Conservation (phyloP, 2,329 filamentous ascomycete species). For the Colletotrichum sp. region DNA sequence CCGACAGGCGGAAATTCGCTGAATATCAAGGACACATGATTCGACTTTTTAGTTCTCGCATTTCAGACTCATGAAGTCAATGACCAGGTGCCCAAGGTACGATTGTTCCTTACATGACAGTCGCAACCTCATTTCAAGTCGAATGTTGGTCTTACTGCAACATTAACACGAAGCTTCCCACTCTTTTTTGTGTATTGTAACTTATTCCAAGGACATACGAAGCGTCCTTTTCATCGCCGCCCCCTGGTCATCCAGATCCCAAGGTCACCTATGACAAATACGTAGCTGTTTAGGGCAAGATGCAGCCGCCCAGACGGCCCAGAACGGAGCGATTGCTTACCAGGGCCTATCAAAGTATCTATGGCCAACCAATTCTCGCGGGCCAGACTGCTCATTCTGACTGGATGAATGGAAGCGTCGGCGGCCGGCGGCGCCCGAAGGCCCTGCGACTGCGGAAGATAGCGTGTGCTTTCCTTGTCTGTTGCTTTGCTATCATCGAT, state of each 20-base stretch:
- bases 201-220: not conserved
- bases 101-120: not conserved
- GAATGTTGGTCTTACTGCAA: not conserved
- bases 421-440: not conserved
- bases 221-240: not conserved
- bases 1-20: not conserved
- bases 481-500: not conserved
- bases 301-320: not conserved
- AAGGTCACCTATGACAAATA: not conserved
- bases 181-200: not conserved
- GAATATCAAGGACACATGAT: not conserved
- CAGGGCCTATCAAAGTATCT: not conserved
- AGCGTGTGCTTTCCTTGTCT: not conserved
- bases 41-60: not conserved
- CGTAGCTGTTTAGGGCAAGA: not conserved
- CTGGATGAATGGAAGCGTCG: not conserved
- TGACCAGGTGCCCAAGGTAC: not conserved
- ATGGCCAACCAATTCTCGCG: not conserved
- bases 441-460: not conserved
- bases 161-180: not conserved
- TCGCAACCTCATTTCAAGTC: not conserved
- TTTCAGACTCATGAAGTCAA: not conserved
- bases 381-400: not conserved
- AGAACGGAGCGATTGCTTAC: not conserved
- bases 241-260: not conserved